These are phyloP conservation scores for Taphrina communis DNA, from an alignment of 1,139 yeast genomes.

Conservation along the genomic window DNA sequence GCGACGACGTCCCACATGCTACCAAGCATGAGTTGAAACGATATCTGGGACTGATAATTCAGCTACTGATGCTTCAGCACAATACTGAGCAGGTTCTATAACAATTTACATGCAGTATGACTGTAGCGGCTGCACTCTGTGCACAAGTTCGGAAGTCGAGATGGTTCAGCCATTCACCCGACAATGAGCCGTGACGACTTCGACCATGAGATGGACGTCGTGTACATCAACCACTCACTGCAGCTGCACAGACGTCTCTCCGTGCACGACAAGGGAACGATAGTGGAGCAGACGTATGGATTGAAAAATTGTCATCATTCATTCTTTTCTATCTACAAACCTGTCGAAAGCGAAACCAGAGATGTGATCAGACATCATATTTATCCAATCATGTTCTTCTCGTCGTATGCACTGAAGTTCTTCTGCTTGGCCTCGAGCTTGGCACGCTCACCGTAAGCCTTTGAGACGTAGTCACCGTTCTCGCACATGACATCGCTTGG, in stretches of 20 bases:
- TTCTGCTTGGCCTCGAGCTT: conserved; percentile 33
- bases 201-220: not conserved
- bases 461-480: conserved; percentile 75
- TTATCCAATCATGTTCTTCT: conserved; percentile 31
- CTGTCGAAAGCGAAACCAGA: not conserved
- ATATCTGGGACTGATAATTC: no score
- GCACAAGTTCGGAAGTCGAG: not conserved
- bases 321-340: not conserved
- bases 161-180: not conserved
- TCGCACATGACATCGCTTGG: conserved; percentile 76
- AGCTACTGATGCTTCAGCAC: no score
- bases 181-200: not conserved
- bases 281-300: not conserved
- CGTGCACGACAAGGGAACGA: not conserved
- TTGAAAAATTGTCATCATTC: not conserved
- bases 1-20: not conserved
- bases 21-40: not conserved
- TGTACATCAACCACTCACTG: not conserved
- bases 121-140: no score
- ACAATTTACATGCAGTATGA: no score
- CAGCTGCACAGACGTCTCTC: not conserved
- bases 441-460: conserved; percentile 62
- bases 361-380: not conserved
- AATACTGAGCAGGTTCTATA: no score
- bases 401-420: conserved; percentile 37